Evolutionary conservation across 2,329 filamentous ascomycete species (phyloP).

Genomic region (Colletotrichum navitas): DNA sequence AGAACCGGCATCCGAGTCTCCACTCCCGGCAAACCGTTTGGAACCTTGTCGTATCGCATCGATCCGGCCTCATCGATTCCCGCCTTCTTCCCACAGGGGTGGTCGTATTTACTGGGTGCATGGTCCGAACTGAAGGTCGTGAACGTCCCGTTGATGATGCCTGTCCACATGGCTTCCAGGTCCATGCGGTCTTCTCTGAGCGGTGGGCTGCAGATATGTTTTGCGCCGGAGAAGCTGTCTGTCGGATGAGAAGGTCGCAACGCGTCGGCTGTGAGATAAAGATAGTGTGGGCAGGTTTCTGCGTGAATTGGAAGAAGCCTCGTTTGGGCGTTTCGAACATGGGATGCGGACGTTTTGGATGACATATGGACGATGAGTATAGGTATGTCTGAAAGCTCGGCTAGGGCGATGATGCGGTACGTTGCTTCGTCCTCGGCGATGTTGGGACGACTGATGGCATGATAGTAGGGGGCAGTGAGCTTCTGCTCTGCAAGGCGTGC

Average conservation of each 20-base stretch:
- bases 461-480: conserved; percentile 64
- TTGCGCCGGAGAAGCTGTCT: conserved; percentile 66
- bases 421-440: conserved; percentile 66
- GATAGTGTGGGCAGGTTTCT: conserved; percentile 69
- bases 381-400: conserved; percentile 62
- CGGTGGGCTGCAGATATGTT: conserved; percentile 67
- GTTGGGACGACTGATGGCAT: conserved; percentile 61
- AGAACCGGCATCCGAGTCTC: conserved; percentile 66
- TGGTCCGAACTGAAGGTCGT: conserved; percentile 63
- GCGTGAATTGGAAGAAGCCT: conserved; percentile 63
- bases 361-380: conserved; percentile 68
- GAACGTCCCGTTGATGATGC: conserved; percentile 64
- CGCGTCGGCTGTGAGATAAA: conserved; percentile 64
- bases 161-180: conserved; percentile 64
- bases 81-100: conserved; percentile 62
- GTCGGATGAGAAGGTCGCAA: conserved; percentile 49
- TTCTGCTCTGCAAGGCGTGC: conserved; percentile 62
- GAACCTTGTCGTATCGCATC: conserved; percentile 66
- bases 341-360: conserved; percentile 58
- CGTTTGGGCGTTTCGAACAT: conserved; percentile 58
- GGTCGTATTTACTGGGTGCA: conserved; percentile 63
- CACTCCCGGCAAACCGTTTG: conserved; percentile 69
- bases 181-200: conserved; percentile 59
- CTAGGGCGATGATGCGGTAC: conserved; percentile 63
- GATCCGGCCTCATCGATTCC: conserved; percentile 47